A percentile compares a stretch with the other conserved stretches of the same genome.
These are phyloP conservation scores for Verticillium albo-atrum DNA, from an alignment of 2,329 filamentous ascomycete genomes.

Conservation along the genomic window DNA sequence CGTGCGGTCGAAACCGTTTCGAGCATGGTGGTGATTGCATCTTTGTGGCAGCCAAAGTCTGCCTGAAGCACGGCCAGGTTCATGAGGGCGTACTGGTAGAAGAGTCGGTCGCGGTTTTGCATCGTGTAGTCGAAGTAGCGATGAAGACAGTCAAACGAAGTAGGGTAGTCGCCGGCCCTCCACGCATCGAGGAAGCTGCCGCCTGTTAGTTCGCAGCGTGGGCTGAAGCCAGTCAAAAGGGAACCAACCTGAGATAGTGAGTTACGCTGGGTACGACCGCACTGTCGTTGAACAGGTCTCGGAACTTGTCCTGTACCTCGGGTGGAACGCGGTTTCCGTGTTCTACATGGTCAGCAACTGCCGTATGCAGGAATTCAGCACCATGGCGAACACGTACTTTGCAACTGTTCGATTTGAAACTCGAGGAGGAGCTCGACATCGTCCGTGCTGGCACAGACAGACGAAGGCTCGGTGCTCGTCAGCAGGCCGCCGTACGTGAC, in stretches of 20 bases:
- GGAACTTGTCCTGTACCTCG: constrained; percentile 67
- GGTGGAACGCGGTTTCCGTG: constrained; percentile 74
- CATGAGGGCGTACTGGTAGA: constrained; percentile 92
- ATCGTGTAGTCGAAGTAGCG: constrained; percentile 97
- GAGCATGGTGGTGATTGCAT: constrained; percentile 90
- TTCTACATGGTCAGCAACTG: constrained; percentile 38
- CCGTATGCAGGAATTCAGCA: neutral
- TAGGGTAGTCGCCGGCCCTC: constrained; percentile 84
- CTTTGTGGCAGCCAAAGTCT: constrained; percentile 86
- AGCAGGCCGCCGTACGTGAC: constrained; percentile 51
- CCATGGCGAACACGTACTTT: constrained; percentile 50
- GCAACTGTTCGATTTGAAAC: constrained; percentile 84
- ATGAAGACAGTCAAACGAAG: constrained; percentile 85
- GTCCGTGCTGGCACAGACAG: constrained; percentile 62
- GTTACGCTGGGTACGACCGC: constrained; percentile 66
- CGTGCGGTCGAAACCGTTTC: constrained; percentile 92
- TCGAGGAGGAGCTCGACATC: constrained; percentile 79
- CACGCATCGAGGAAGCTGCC: constrained; percentile 82
- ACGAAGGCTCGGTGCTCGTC: constrained; percentile 32
- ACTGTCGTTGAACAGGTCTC: constrained; percentile 62
- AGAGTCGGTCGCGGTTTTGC: constrained; percentile 74
- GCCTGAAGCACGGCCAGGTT: constrained; percentile 91
- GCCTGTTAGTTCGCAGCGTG: constrained; percentile 8
- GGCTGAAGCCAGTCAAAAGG: neutral
- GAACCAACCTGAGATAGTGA: constrained; percentile 65